Percentiles rank a stretch among this genome's conserved stretches.
Conservation (phyloP, 2,329 filamentous ascomycete species). For the Aaosphaeria pasadenensis region DNA sequence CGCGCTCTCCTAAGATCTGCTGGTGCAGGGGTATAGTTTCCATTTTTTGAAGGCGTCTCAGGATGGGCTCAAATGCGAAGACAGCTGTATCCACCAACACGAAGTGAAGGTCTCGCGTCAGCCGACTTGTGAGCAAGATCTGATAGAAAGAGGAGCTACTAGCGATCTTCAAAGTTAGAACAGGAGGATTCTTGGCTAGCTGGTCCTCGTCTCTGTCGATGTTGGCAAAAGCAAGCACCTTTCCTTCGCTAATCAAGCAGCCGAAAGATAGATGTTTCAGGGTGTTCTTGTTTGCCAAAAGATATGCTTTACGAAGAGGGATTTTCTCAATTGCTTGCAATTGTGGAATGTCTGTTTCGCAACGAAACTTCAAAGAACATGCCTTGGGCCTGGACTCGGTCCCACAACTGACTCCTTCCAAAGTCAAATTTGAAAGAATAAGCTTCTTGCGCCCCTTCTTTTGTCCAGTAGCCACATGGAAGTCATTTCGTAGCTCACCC, state of each 20-base stretch:
- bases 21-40: constrained; percentile 55
- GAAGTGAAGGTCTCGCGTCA: constrained; percentile 43
- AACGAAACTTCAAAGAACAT: constrained; percentile 41
- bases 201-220: constrained; percentile 52
- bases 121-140: constrained; percentile 39
- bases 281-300: constrained; percentile 49
- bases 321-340: constrained; percentile 29
- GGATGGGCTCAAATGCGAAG: constrained; percentile 67
- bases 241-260: constrained; percentile 52
- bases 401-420: constrained; percentile 40
- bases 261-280: constrained; percentile 62
- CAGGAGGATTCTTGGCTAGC: constrained; percentile 45
- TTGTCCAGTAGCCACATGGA: constrained; percentile 50
- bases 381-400: constrained; percentile 24
- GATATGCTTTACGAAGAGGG: constrained; percentile 43
- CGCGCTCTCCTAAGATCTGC: constrained; percentile 44
- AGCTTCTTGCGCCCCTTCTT: constrained; percentile 46
- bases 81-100: constrained; percentile 62
- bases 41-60: constrained; percentile 58
- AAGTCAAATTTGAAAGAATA: constrained; percentile 40
- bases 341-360: constrained; percentile 44
- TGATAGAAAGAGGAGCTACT: constrained; percentile 47
- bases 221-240: constrained; percentile 59
- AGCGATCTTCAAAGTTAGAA: constrained; percentile 52
- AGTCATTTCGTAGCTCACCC: constrained; percentile 61